These are phyloP conservation scores for Gossypium thurberi DNA, from an alignment of 345 rosid species.

Conservation along the genomic window DNA sequence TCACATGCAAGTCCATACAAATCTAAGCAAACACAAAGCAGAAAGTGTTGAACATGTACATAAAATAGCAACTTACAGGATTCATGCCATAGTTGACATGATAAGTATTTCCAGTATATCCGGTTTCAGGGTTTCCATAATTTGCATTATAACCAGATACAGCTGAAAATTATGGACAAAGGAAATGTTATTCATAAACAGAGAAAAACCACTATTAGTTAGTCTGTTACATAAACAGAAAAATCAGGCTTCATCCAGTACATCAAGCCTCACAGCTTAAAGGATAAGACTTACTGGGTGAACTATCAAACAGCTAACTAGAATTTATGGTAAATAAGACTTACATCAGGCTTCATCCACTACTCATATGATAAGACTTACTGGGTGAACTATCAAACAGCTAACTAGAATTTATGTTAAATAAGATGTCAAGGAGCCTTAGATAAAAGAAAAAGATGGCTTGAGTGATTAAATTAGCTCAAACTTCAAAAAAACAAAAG, in stretches of 20 bases:
- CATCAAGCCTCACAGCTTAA: not conserved
- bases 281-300: not conserved
- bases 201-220: not conserved
- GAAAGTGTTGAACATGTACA: not conserved
- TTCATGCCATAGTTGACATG: conserved; percentile 63
- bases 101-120: conserved; percentile 56
- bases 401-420: not conserved
- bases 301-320: not conserved
- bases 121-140: conserved; percentile 63
- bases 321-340: not conserved
- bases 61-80: conserved; percentile 58
- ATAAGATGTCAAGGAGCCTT: not conserved
- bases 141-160: conserved; percentile 53
- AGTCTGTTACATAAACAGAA: not conserved
- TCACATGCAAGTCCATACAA: not conserved
- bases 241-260: conserved; percentile 9
- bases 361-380: not conserved
- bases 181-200: not conserved
- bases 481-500: not conserved
- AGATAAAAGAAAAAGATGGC: not conserved
- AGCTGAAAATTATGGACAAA: conserved; percentile 19
- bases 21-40: conserved; percentile 2
- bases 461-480: not conserved
- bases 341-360: conserved; percentile 3
- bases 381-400: not conserved